A percentile compares a stretch with the other conserved stretches of the same genome.
phyloP scores from a whole-genome alignment of 2,329 filamentous ascomycete genomes.

The Neonectria coccinea region DNA sequence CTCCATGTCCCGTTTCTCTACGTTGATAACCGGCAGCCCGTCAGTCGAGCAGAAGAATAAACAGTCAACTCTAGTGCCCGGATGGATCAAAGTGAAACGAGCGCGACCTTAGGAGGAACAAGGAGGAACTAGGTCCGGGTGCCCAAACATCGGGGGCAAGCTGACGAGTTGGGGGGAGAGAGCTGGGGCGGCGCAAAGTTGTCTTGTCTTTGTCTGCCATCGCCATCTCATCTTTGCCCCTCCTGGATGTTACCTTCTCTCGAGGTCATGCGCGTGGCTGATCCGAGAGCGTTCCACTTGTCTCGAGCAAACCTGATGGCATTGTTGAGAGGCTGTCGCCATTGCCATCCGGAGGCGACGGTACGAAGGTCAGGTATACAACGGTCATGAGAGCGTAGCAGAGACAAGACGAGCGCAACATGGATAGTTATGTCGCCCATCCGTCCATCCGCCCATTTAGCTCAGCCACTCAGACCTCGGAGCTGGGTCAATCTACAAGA shows the following conservation, averaged over 20 bases:
- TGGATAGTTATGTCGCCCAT: slow-evolving; percentile 22
- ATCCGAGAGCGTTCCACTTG: slow-evolving; percentile 7
- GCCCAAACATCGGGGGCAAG: slow-evolving; percentile 20
- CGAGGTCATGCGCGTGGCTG: slow-evolving; percentile 16
- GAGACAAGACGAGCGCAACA: slow-evolving; percentile 15
- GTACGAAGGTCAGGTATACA: background rate
- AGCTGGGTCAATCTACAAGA: slow-evolving; percentile 15
- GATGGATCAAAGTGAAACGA: slow-evolving; percentile 43
- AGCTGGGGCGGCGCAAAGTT: slow-evolving; percentile 15
- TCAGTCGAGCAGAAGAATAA: slow-evolving; percentile 29
- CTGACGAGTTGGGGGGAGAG: slow-evolving; percentile 20
- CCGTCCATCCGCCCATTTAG: slow-evolving; percentile 19
- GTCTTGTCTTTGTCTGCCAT: slow-evolving; percentile 14
- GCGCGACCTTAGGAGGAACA: slow-evolving; percentile 32
- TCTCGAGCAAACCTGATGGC: slow-evolving; percentile 9
- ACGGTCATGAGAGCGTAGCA: slow-evolving; percentile 5
- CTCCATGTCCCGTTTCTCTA: slow-evolving; percentile 38
- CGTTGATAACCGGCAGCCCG: slow-evolving; percentile 33
- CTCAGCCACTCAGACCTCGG: slow-evolving; percentile 23
- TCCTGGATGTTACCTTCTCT: slow-evolving; percentile 25
- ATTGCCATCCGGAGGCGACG: background rate
- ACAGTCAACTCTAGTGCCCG: slow-evolving; percentile 30
- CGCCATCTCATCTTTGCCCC: slow-evolving; percentile 17
- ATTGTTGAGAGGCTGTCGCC: slow-evolving; percentile 8
- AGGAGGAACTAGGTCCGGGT: slow-evolving; percentile 39